Evolutionary conservation across 2,329 filamentous ascomycete species (phyloP).

Genomic region (Fusarium pseudograminearum): DNA sequence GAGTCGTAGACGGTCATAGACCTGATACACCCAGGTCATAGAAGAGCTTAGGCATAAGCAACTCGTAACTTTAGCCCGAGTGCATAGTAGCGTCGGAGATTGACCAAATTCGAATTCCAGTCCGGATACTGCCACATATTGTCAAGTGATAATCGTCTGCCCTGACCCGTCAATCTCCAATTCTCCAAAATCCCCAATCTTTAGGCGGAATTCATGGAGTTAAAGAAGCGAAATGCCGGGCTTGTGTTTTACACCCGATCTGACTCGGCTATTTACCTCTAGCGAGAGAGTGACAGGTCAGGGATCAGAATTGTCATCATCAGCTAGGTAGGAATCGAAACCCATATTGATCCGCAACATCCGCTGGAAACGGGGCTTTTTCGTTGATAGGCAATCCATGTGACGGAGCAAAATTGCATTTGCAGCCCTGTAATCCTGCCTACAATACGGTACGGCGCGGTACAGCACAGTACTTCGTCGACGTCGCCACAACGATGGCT

Average conservation of each 20-base stretch:
- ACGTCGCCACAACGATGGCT: slow-evolving; percentile 32
- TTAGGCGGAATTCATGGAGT: slow-evolving; percentile 28
- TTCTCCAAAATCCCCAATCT: slow-evolving; percentile 24
- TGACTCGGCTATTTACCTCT: slow-evolving; percentile 40
- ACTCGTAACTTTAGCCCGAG: slow-evolving; percentile 23
- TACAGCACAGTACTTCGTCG: slow-evolving; percentile 8
- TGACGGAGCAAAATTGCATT: slow-evolving; percentile 46
- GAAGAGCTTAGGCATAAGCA: slow-evolving; percentile 13
- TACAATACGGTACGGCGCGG: neutral
- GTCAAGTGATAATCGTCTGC: slow-evolving; percentile 23
- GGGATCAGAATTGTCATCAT: slow-evolving; percentile 28
- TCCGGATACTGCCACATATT: slow-evolving; percentile 7
- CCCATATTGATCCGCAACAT: slow-evolving; percentile 45
- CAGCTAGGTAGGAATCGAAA: slow-evolving; percentile 25
- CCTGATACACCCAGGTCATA: neutral
- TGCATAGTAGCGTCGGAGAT: slow-evolving; percentile 11
- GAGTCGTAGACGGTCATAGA: neutral
- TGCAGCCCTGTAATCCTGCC: slow-evolving; percentile 39
- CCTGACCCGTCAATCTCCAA: slow-evolving; percentile 17
- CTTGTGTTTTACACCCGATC: slow-evolving; percentile 39
- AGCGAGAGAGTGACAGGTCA: slow-evolving; percentile 27
- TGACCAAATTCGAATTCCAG: slow-evolving; percentile 2
- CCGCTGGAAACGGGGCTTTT: slow-evolving; percentile 48
- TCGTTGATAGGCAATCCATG: slow-evolving; percentile 44
- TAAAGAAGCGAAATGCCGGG: slow-evolving; percentile 40